Percentiles rank a stretch among this genome's conserved stretches.
Evolutionary conservation across 768 basidiomycete species (phyloP).

Genomic region (Tricholoma furcatifolium): DNA sequence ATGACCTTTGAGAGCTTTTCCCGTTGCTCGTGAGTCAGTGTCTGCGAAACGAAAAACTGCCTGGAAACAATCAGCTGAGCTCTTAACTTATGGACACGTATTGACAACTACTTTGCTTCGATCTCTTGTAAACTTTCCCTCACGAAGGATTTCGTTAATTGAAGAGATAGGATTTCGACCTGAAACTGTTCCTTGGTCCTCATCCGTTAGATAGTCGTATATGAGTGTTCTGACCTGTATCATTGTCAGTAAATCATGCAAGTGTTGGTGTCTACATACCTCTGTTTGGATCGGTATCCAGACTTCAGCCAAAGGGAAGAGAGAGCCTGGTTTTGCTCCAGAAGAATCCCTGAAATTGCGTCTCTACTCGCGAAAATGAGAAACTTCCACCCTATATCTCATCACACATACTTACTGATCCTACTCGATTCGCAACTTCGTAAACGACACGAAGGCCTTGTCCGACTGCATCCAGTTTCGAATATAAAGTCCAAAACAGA

Average conservation of each 20-base stretch:
- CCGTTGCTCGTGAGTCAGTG: slow-evolving; percentile 73
- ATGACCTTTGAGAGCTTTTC: slow-evolving; percentile 65
- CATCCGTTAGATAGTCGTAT: slow-evolving; percentile 89
- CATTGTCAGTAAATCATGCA: slow-evolving; percentile 2
- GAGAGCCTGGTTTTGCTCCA: slow-evolving; percentile 67
- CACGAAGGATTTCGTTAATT: slow-evolving; percentile 90
- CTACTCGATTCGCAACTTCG: slow-evolving; percentile 89
- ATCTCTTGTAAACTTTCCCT: slow-evolving; percentile 78
- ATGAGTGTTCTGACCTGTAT: slow-evolving; percentile 78
- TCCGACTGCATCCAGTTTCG: slow-evolving; percentile 90
- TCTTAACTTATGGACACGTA: background rate
- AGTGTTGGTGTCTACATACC: slow-evolving; percentile 40
- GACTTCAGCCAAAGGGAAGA: slow-evolving; percentile 84
- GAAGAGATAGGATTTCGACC: slow-evolving; percentile 88
- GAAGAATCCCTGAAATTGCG: slow-evolving; percentile 90
- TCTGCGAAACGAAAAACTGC: slow-evolving; percentile 90
- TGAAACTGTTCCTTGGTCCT: slow-evolving; percentile 74
- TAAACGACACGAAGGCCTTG: slow-evolving; percentile 89
- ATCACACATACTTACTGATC: slow-evolving; percentile 65
- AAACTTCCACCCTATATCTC: background rate
- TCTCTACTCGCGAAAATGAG: slow-evolving; percentile 46
- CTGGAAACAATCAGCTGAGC: slow-evolving; percentile 36
- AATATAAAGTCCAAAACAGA: slow-evolving; percentile 96
- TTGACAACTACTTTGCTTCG: slow-evolving; percentile 60
- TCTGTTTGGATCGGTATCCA: slow-evolving; percentile 90